phyloP scores from a whole-genome alignment of 345 rosid genomes.

The Hirschfeldia incana region DNA sequence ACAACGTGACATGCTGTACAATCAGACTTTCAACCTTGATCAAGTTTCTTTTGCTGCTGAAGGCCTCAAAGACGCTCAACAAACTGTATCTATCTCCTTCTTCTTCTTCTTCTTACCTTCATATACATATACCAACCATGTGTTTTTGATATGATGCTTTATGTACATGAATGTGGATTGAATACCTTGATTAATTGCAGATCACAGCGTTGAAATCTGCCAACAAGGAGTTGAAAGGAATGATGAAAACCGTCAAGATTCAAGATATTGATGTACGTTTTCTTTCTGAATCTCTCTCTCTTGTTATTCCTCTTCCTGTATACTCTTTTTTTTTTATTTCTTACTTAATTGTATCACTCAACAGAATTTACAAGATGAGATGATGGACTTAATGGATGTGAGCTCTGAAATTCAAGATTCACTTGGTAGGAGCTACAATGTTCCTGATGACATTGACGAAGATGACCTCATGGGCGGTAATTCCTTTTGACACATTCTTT shows the following conservation, averaged over 20 bases:
- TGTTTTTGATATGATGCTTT: conserved; percentile 10
- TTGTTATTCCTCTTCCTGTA: not conserved
- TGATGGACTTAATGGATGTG: conserved; percentile 98
- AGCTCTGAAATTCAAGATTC: conserved; percentile 97
- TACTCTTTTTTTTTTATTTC: not conserved
- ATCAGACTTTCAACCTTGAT: conserved; percentile 97
- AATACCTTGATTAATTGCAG: conserved; percentile 41
- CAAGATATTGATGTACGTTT: conserved; percentile 82
- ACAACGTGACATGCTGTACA: conserved; percentile 95
- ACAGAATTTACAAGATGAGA: conserved; percentile 97
- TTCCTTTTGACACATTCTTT: conserved; percentile 1
- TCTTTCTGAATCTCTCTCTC: not conserved
- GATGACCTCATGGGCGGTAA: conserved; percentile 98
- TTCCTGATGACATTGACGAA: conserved; percentile 98
- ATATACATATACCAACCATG: not conserved
- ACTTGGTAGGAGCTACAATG: conserved; percentile 85
- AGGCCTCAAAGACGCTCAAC: conserved; percentile 98
- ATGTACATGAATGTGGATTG: not conserved
- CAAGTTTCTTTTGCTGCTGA: conserved; percentile 99
- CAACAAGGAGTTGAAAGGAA: conserved; percentile 96
- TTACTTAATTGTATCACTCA: conserved; percentile 9
- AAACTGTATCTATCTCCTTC: conserved; percentile 61
- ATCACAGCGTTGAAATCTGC: conserved; percentile 92
- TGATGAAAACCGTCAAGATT: conserved; percentile 99
- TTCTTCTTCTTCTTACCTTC: not conserved